Evolutionary conservation across 768 basidiomycete genomes (phyloP), one percentile per base, ranked within the genome.

Genomic region (Chalciporus pseudorubinellus): DNA sequence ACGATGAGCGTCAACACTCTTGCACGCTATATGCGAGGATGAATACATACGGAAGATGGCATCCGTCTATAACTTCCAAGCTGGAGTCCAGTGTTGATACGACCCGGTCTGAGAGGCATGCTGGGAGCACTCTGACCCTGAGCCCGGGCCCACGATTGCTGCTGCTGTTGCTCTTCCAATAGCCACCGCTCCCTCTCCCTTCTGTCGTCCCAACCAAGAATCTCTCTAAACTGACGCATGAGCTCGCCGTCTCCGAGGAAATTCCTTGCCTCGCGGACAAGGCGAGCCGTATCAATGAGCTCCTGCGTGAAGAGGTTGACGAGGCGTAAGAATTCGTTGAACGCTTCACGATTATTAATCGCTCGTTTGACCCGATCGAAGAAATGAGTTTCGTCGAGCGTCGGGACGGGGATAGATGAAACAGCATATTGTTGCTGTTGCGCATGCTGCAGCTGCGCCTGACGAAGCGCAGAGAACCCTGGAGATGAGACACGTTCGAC

Each of bases 231-330:
- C 59, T 87, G 85, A 38, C 75, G 77, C 78, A 91, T 81, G 18
- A 97, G 72, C 40, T 94, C 92, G 12, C 81, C 79, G 6, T 92
- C 87, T 0, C 82, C 82, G 69, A 84, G 74, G 66, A 90, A 98
- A 52, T 84, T 79, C 20, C 82, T 75, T 29, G 84, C 84, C 60
- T 95, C 88, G 57, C 89, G 84, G 43, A 98, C 79, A 9, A 98
- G 79, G 14, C 87, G 83, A 21, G 84, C 81, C 2, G 85, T 82
- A 61, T 98, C 94, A 59, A 99, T 95, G 63, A 91, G 84, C 53
- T 94, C 92, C 64, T 95, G 92, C 2, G 92, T 89, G 64, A 94
- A 99, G 2, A 99, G 78, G 68, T 98, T 98, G 59, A 98, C 81
- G 40, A 98, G 75, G 65, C 94, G 97, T 54, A 99, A 73, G 71